Conservation (phyloP, 805 yeast genomes). For the Debaryomyces castellii region DNA sequence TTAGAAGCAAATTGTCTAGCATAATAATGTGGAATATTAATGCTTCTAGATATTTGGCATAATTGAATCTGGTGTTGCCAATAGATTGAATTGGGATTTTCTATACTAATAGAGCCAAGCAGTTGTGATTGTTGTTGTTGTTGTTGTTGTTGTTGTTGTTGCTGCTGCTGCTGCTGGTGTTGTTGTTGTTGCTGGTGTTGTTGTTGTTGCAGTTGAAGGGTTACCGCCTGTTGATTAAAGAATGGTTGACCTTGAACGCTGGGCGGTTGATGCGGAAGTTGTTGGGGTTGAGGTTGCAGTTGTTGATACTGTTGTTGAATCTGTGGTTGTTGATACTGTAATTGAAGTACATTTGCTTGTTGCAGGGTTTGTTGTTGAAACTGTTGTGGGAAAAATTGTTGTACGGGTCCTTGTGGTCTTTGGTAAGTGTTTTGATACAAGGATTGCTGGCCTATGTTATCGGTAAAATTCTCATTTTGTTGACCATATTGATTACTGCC, state of each 20-base stretch:
- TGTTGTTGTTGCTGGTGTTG: slow-evolving; percentile 14
- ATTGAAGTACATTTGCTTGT: slow-evolving; percentile 9
- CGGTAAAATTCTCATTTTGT: slow-evolving; percentile 13
- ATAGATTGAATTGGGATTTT: slow-evolving; percentile 44
- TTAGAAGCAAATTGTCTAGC: slow-evolving; percentile 80
- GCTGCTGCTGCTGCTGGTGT: slow-evolving; percentile 21
- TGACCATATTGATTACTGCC: slow-evolving; percentile 13
- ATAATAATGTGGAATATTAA: slow-evolving; percentile 72
- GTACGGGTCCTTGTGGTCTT: slow-evolving; percentile 19
- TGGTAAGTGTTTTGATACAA: slow-evolving; percentile 20
- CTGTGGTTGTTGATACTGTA: slow-evolving; percentile 9
- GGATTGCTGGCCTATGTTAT: slow-evolving; percentile 14
- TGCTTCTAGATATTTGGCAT: slow-evolving; percentile 63
- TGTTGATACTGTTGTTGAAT: slow-evolving; percentile 17
- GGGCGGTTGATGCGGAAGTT: slow-evolving; percentile 25
- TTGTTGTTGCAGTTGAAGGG: slow-evolving; percentile 18
- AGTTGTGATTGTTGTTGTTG: slow-evolving; percentile 27
- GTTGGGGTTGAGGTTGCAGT: slow-evolving; percentile 19
- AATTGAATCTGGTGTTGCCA: slow-evolving; percentile 84
- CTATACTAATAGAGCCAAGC: slow-evolving; percentile 29
- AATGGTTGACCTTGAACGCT: slow-evolving; percentile 24
- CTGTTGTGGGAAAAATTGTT: slow-evolving; percentile 25
- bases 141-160: slow-evolving; percentile 13
- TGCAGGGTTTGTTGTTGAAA: slow-evolving; percentile 12
- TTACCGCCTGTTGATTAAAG: slow-evolving; percentile 16